Conservation (phyloP, 768 basidiomycete genomes). For the Trametes elegans region DNA sequence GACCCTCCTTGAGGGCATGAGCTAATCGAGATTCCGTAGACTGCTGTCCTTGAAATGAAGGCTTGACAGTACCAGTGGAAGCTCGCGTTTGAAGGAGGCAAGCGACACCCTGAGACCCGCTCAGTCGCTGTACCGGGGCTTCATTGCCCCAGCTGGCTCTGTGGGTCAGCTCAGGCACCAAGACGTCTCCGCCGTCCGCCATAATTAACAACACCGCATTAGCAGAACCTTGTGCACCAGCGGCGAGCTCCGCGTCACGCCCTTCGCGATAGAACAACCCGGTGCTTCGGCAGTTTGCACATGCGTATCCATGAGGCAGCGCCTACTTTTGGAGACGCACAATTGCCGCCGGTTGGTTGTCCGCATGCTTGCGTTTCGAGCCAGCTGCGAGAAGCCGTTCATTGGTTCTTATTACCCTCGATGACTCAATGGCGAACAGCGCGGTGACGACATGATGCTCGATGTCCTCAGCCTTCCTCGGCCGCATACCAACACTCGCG, state of each 20-base stretch:
- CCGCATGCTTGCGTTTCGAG: background rate
- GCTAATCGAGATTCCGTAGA: too few relatives aligned
- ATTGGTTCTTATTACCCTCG: background rate
- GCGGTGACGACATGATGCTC: background rate
- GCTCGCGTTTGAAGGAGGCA: background rate
- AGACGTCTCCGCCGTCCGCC: background rate
- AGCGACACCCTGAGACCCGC: background rate
- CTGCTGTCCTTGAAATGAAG: too few relatives aligned
- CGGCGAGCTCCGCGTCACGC: background rate
- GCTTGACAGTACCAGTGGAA: too few relatives aligned
- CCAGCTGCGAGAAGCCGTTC: background rate
- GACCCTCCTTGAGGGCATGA: too few relatives aligned
- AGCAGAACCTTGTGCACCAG: slow-evolving; percentile 6
- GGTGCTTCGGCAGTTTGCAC: background rate
- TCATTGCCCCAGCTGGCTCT: background rate
- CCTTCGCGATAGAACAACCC: background rate
- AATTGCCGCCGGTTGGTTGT: background rate
- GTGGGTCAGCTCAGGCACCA: slow-evolving; percentile 6
- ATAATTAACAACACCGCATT: slow-evolving; percentile 17
- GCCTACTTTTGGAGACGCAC: background rate
- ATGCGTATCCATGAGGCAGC: background rate
- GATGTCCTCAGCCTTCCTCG: too few relatives aligned
- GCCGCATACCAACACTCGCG: too few relatives aligned
- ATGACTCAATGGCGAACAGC: background rate
- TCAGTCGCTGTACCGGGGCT: background rate